phyloP scores from a whole-genome alignment of 2,329 filamentous ascomycete species.

The Colletotrichum sp. region DNA sequence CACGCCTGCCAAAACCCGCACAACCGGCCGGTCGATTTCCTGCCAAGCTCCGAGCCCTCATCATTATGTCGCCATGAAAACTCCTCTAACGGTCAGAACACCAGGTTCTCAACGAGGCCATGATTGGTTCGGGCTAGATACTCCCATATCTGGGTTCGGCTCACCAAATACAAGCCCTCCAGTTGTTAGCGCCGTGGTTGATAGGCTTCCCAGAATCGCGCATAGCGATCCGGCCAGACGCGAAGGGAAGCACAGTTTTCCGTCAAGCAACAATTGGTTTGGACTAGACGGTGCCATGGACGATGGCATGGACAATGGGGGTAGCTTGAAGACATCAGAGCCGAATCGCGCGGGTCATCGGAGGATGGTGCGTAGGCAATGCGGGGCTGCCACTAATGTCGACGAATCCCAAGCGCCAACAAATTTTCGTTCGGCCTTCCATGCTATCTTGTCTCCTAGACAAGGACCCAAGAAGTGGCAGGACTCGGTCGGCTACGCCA shows the following conservation, averaged over 20 bases:
- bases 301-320: background rate
- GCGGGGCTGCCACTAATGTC: conserved; percentile 7
- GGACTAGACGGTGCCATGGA: conserved; percentile 7
- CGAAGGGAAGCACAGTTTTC: background rate
- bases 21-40: background rate
- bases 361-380: background rate
- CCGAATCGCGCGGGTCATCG: background rate
- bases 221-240: background rate
- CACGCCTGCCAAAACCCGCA: background rate
- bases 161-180: background rate
- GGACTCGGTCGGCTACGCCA: background rate
- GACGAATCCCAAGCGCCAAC: conserved; percentile 6
- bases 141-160: background rate
- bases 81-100: background rate
- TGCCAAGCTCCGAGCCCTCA: background rate
- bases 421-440: background rate
- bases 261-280: conserved; percentile 13
- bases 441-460: background rate
- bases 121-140: conserved; percentile 19
- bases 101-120: background rate
- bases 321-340: background rate
- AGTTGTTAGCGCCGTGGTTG: background rate
- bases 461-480: background rate
- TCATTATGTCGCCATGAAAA: background rate
- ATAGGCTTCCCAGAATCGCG: background rate